Evolutionary conservation across 1,284 basidiomycete genomes (phyloP).

Genomic region (Microbotryum scabiosae): DNA sequence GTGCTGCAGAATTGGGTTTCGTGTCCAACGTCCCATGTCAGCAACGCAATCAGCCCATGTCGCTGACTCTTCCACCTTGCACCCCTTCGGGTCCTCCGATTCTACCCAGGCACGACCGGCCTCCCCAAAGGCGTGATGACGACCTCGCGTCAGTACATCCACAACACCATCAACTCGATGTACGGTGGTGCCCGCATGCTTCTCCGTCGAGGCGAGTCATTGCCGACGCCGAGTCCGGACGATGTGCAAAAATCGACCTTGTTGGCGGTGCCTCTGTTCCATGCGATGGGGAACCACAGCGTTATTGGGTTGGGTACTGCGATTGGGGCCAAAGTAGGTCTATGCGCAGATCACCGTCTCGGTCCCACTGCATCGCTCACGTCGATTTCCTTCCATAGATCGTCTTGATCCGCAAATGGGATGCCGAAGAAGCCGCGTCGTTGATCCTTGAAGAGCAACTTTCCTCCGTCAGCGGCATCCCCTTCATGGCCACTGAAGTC

Average conservation of each 20-base stretch:
- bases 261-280: constrained; percentile 45
- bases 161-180: constrained; percentile 38
- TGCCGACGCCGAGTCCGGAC: constrained; percentile 33
- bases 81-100: too few relatives aligned
- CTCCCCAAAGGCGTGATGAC: constrained; percentile 55
- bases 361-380: too few relatives aligned
- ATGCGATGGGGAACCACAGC: constrained; percentile 49
- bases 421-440: constrained; percentile 46
- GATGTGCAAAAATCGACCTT: constrained; percentile 46
- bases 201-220: constrained; percentile 46
- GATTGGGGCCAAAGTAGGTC: constrained; percentile 44
- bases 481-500: constrained; percentile 54
- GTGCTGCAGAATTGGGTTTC: too few relatives aligned
- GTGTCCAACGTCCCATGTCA: too few relatives aligned
- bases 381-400: background rate
- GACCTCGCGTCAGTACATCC: constrained; percentile 47
- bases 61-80: too few relatives aligned
- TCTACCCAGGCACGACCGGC: constrained; percentile 44
- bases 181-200: constrained; percentile 33
- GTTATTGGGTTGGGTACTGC: constrained; percentile 45
- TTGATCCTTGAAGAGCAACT: constrained; percentile 49
- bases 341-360: too few relatives aligned
- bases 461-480: constrained; percentile 47
- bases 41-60: too few relatives aligned
- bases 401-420: constrained; percentile 55